phyloP scores from a whole-genome alignment of 495 filamentous ascomycete genomes.

The Penicillium samsonianum region DNA sequence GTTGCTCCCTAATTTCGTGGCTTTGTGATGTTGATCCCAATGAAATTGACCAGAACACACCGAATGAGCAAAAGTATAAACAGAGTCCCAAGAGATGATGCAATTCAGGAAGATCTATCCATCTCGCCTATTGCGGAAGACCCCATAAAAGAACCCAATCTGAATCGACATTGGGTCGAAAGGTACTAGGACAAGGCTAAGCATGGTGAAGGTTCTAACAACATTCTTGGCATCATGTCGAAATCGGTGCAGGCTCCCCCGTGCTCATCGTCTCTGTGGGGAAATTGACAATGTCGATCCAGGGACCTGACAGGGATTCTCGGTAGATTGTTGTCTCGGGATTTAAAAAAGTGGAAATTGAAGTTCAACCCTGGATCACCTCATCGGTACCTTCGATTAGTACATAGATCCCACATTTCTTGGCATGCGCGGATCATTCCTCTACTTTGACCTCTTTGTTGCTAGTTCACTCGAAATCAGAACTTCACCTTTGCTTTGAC shows the following conservation, averaged over 20 bases:
- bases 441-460: not conserved
- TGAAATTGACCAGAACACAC: not conserved
- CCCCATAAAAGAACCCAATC: not conserved
- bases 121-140: conserved; percentile 9
- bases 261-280: conserved; percentile 11
- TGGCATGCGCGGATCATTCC: conserved; percentile 21
- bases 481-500: conserved; percentile 17
- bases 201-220: conserved; percentile 17
- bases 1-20: not conserved
- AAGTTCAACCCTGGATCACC: conserved; percentile 16
- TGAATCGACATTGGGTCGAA: not conserved
- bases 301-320: conserved; percentile 17
- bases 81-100: conserved; percentile 6
- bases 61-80: conserved; percentile 1
- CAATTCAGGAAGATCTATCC: conserved; percentile 4
- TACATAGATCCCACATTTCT: conserved; percentile 17
- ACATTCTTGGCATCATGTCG: conserved; percentile 35
- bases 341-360: not conserved
- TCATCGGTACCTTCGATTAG: conserved; percentile 17
- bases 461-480: conserved; percentile 1
- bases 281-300: conserved; percentile 20
- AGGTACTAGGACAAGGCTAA: not conserved
- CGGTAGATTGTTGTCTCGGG: not conserved
- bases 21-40: not conserved
- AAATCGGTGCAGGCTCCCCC: conserved; percentile 16